phyloP scores from a whole-genome alignment of 192 early-diverging fungal species.

The Backusella mclennaniae region DNA sequence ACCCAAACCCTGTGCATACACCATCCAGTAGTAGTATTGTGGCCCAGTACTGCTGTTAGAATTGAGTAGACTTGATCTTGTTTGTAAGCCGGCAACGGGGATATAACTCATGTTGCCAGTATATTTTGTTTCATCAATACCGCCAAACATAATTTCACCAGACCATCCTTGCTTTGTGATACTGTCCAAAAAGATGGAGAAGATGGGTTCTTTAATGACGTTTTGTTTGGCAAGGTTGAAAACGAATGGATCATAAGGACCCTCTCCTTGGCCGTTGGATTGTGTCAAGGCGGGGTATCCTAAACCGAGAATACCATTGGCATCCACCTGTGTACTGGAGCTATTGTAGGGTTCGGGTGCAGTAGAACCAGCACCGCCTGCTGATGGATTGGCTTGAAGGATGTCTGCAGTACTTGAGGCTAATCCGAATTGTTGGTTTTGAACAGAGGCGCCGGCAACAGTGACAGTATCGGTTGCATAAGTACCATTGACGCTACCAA shows the following conservation, averaged over 20 bases:
- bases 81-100: slow-evolving; percentile 28
- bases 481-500: slow-evolving; percentile 26
- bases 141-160: slow-evolving; percentile 55
- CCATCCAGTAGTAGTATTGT: slow-evolving; percentile 34
- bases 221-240: slow-evolving; percentile 28
- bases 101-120: slow-evolving; percentile 46
- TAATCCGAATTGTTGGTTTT: slow-evolving; percentile 34
- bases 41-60: not conserved
- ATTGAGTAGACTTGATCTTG: not conserved
- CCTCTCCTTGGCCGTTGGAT: not conserved
- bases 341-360: not conserved
- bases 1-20: slow-evolving; percentile 31
- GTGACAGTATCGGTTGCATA: slow-evolving; percentile 30
- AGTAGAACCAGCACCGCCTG: not conserved
- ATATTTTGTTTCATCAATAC: slow-evolving; percentile 45
- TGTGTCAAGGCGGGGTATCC: slow-evolving; percentile 31
- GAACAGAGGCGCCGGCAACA: slow-evolving; percentile 15
- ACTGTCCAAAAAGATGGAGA: slow-evolving; percentile 27
- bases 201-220: slow-evolving; percentile 22
- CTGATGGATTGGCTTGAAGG: not conserved
- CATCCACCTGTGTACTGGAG: not conserved
- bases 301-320: slow-evolving; percentile 37
- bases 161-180: slow-evolving; percentile 17
- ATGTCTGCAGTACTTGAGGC: slow-evolving; percentile 13
- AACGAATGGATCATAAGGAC: slow-evolving; percentile 31